Percentiles rank a stretch among this genome's conserved stretches.
phyloP scores from a whole-genome alignment of 129 eudicot species.

The Chrysanthemum makinoi region DNA sequence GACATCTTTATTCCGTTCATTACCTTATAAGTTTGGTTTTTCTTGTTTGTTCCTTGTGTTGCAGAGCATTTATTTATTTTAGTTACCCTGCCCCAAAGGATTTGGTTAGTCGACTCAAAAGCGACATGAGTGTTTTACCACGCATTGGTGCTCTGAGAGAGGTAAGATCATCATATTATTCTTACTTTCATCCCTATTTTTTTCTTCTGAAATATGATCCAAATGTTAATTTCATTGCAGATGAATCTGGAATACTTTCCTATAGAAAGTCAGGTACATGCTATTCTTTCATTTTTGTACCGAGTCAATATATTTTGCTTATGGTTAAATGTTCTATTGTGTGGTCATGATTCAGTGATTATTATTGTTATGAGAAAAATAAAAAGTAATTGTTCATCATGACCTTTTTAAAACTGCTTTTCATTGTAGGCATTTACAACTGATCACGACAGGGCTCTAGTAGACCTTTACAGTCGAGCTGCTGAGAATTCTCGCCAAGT shows the following conservation, averaged over 20 bases:
- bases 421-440: conserved; percentile 64
- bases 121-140: conserved; percentile 84
- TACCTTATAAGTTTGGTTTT: conserved; percentile 11
- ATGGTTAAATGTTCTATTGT: not conserved
- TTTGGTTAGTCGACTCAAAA: conserved; percentile 58
- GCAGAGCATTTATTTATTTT: conserved; percentile 86
- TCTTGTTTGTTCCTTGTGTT: conserved; percentile 21
- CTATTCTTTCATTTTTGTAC: not conserved
- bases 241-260: conserved; percentile 96
- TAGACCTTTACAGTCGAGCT: conserved; percentile 57
- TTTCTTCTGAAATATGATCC: conserved; percentile 5
- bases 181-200: conserved; percentile 8
- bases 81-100: conserved; percentile 77
- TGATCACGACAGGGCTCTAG: conserved; percentile 79
- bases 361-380: not conserved
- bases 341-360: no score
- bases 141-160: conserved; percentile 95
- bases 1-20: conserved; percentile 2
- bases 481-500: conserved; percentile 61
- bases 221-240: conserved; percentile 38
- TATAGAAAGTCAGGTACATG: conserved; percentile 75
- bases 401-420: not conserved
- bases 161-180: conserved; percentile 40
- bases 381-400: not conserved
- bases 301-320: not conserved